A percentile compares a stretch with the other conserved stretches of the same genome.
These are phyloP conservation scores for Stephania japonica DNA, from an alignment of 164 flowering plant genomes.

Conservation along the genomic window DNA sequence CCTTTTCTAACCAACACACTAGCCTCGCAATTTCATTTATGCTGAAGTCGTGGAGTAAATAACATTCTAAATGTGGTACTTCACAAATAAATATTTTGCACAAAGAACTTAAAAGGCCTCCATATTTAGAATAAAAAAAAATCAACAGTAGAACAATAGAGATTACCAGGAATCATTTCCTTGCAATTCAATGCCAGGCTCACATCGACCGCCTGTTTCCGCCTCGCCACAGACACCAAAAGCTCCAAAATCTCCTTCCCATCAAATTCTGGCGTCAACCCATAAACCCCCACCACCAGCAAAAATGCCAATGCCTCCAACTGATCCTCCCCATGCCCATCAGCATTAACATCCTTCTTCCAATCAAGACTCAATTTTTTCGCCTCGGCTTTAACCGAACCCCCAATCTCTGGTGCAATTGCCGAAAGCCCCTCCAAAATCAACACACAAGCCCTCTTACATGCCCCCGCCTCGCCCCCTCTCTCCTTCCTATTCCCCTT, in stretches of 20 bases:
- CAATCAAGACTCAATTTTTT: conserved; percentile 47
- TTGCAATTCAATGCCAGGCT: conserved; percentile 31
- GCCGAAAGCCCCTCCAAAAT: conserved; percentile 42
- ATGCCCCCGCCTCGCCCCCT: conserved; percentile 4
- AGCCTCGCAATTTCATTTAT: no score
- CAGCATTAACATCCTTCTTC: conserved; percentile 35
- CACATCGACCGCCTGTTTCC: conserved; percentile 34
- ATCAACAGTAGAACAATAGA: neutral
- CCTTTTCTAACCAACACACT: no score
- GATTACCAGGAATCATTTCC: conserved; percentile 42
- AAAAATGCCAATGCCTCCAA: conserved; percentile 42
- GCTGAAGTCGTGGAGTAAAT: no score
- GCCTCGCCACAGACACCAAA: conserved; percentile 25
- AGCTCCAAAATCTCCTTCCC: conserved; percentile 37
- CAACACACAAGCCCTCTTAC: conserved; percentile 26
- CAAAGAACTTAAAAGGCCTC: no score
- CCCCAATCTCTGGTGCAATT: conserved; percentile 15
- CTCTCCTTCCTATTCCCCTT: neutral
- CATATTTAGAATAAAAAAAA: no score
- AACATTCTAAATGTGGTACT: no score
- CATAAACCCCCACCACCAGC: conserved; percentile 46
- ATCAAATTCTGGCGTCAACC: conserved; percentile 32
- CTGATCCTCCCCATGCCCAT: conserved; percentile 19
- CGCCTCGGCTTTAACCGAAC: conserved; percentile 36
- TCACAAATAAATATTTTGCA: no score